Evolutionary conservation across 2,329 filamentous ascomycete genomes (phyloP).

Genomic region (Tolypocladium sp.): DNA sequence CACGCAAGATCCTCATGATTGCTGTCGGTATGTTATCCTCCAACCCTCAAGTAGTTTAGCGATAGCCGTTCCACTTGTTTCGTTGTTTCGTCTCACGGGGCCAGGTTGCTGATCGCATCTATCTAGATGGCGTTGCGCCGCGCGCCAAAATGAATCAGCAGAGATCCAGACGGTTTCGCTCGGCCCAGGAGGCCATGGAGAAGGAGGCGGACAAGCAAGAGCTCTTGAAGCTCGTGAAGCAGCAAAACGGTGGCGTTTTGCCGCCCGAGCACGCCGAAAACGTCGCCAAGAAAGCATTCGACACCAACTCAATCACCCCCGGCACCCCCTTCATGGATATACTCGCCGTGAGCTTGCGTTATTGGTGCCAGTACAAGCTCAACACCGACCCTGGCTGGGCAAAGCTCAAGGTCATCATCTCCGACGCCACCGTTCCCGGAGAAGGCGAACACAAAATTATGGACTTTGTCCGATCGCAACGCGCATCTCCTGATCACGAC

Average conservation of each 20-base stretch:
- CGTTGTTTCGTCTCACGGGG: slow-evolving; percentile 17
- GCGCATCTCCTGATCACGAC: slow-evolving; percentile 81
- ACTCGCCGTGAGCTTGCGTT: slow-evolving; percentile 78
- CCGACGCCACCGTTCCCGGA: slow-evolving; percentile 92
- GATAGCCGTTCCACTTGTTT: slow-evolving; percentile 10
- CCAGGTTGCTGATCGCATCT: not conserved
- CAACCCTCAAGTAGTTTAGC: not conserved
- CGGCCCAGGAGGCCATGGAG: slow-evolving; percentile 87
- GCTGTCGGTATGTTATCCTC: slow-evolving; percentile 64
- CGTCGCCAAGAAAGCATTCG: slow-evolving; percentile 81
- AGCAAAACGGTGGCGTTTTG: slow-evolving; percentile 60
- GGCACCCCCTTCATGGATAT: slow-evolving; percentile 99
- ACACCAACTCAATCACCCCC: slow-evolving; percentile 79
- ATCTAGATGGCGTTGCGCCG: slow-evolving; percentile 82
- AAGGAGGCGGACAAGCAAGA: slow-evolving; percentile 89
- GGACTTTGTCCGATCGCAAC: slow-evolving; percentile 92
- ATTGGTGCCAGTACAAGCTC: slow-evolving; percentile 96
- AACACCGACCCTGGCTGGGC: slow-evolving; percentile 96
- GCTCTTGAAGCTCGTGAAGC: slow-evolving; percentile 73
- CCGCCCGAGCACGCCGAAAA: slow-evolving; percentile 53
- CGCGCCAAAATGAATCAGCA: slow-evolving; percentile 99
- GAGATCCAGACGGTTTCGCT: slow-evolving; percentile 87
- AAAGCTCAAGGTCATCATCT: slow-evolving; percentile 95
- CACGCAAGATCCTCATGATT: slow-evolving; percentile 92
- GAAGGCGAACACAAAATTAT: slow-evolving; percentile 99